These are phyloP conservation scores for Perkinsus olseni DNA, from an alignment of 169 alveolate genomes.

Conservation along the genomic window DNA sequence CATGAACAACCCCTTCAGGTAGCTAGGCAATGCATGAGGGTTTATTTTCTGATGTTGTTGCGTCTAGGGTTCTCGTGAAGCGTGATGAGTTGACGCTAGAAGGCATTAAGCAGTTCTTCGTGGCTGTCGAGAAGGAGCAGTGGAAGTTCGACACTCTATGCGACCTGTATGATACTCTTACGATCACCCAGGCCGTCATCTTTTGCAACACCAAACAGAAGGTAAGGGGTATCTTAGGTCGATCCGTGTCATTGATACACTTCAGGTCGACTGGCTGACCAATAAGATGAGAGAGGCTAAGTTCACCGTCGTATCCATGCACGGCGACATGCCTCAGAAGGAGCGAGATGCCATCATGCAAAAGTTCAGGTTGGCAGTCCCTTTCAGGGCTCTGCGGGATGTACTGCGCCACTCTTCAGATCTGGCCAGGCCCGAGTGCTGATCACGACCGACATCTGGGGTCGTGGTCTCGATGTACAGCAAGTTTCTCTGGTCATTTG, in stretches of 20 bases:
- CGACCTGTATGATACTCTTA: constrained; percentile 93
- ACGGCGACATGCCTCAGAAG: constrained; percentile 95
- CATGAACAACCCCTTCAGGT: constrained; percentile 90
- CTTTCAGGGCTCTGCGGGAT: not conserved
- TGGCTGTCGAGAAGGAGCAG: constrained; percentile 96
- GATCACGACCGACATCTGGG: constrained; percentile 98
- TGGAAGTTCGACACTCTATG: constrained; percentile 97
- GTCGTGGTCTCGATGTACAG: constrained; percentile 98
- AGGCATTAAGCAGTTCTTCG: constrained; percentile 95
- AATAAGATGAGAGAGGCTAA: constrained; percentile 91
- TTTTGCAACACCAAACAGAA: constrained; percentile 94
- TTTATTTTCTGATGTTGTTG: not conserved
- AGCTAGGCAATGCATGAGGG: not conserved
- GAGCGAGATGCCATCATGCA: constrained; percentile 94
- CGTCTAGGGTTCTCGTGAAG: constrained; percentile 84
- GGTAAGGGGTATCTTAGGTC: constrained; percentile 53
- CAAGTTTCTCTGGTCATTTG: constrained; percentile 95
- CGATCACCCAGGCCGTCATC: constrained; percentile 97
- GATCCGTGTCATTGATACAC: too few relatives aligned
- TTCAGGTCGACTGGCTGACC: constrained; percentile 80
- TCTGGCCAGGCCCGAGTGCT: constrained; percentile 90
- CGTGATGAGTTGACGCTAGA: constrained; percentile 96
- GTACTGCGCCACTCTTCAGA: constrained; percentile 33
- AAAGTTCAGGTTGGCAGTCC: constrained; percentile 54
- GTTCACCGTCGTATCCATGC: constrained; percentile 89